These are phyloP conservation scores for Pseudogymnoascus sp. DNA, from an alignment of 2,329 filamentous ascomycete species.

Conservation along the genomic window DNA sequence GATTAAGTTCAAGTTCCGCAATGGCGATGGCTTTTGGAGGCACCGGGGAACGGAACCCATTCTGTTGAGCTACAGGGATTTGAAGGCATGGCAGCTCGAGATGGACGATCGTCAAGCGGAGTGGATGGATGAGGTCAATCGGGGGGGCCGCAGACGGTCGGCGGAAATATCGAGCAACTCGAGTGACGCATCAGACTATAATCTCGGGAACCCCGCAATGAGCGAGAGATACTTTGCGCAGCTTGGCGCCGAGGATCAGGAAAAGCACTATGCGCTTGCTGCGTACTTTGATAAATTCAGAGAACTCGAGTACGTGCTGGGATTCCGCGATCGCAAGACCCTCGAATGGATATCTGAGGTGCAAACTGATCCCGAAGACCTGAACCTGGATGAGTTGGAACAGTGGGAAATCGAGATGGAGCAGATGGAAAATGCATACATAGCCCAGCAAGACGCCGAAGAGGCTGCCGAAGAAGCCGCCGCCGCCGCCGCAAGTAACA, in stretches of 20 bases:
- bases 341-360: background rate
- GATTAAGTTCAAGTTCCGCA: background rate
- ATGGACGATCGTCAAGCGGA: background rate
- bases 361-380: background rate
- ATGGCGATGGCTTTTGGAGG: background rate
- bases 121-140: background rate
- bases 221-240: background rate
- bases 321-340: background rate
- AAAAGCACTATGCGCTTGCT: background rate
- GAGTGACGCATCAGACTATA: background rate
- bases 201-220: background rate
- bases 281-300: background rate
- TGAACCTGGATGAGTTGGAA: background rate
- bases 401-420: background rate
- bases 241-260: background rate
- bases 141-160: background rate
- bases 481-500: background rate
- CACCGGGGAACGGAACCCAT: background rate
- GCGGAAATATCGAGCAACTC: background rate
- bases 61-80: background rate
- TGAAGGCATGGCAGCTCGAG: background rate
- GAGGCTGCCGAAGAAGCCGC: background rate
- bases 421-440: background rate
- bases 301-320: background rate
- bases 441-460: background rate